Evolutionary conservation across 2,329 filamentous ascomycete species (phyloP), one percentile per base, ranked within the genome.

Genomic region (Aspergillus neoniger): DNA sequence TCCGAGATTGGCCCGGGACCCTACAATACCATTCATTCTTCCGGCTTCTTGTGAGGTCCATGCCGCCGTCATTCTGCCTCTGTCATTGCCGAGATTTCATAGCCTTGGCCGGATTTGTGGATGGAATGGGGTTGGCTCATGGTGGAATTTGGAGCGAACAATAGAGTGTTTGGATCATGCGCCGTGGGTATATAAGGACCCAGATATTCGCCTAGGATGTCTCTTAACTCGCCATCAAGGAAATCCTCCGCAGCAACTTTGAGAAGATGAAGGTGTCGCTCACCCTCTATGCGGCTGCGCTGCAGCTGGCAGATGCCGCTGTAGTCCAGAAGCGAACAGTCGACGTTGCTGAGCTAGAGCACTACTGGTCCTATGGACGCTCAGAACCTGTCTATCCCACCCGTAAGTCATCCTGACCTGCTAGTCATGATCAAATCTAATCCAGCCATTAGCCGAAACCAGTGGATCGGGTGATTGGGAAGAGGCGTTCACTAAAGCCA

Each of bases 401-500:
- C 4, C 38, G 48, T 57, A 38, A 41, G 44, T 36, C 17, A 14
- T 7, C 7, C 38, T 36, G 15, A 10, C 17, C 12, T 49, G 32
- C 4, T 12, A 6, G 14, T 17, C 12, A 9, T 5, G 19, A 28
- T n/a, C 21, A n/a, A 19, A 38, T 21, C 55, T 57, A 57, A 57
- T 23, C 14, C 19, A 32, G 12, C 48, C 5, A 36, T 12, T 12
- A 59, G 57, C 57, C 3, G 49, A 63, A 28, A 38, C 32, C 14
- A 32, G 17, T 17, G 57, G 53, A 5, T 21, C 28, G 2, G 60
- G 53, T 7, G 57, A 58, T 19, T 63, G 60, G 60, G 50, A 44
- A n/a, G 41, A 55, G 15, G 61, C 58, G 4, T 61, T 56, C 36
- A 30, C 39, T 7, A 58, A 63, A 10, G 63, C 61, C 36, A 60